Base-by-base conservation (phyloP, 768 basidiomycete species). In the Calocera cornea region DNA sequence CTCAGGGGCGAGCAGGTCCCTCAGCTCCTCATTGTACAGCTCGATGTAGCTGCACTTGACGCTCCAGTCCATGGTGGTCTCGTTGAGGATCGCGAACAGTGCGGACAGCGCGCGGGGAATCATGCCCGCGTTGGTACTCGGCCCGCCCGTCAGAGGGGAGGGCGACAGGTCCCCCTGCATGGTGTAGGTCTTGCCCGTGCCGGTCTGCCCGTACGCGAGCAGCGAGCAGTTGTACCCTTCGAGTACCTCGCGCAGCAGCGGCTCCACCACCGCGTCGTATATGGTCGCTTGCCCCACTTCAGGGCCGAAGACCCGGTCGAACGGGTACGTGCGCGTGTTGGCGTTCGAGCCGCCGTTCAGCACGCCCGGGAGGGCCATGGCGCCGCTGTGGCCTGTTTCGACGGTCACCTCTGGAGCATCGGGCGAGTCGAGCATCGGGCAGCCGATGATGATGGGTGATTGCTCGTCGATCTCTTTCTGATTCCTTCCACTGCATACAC, bases 111-210 rank as follows among this genome's bases (percentile, higher is more conserved):
- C 90, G 40, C 97, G 88, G 10, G 97, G 97, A 70, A 98, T 90
- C 86, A 99, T 95, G 49, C 97, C 97, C 16, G 97, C 94, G 65
- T 91, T 83, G 1, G 87, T 77, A 3, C 91, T 92, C 22, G 94
- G 95, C 67, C 90, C 92, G 1, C 92, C 91, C 80, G 92, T 84
- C 0, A 89, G 86, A 0, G 76, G 73, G 0, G 92, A 91, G 0
- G 86, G 87, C 1, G 80, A 79, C 27, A 97, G 79, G 74, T 99
- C 94, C 17, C 97, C 97, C 77, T 97, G 94, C 97, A 98, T 99
- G 1, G 97, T 99, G 74, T 94, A 89, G 92, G 97, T 98, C 80
- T 99, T 99, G 24, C 97, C 97, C 0, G 97, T 97, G 0, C 97
- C 97, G 0, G 97, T 98, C 76, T 98, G 97, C 1, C 97, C 97